A percentile compares a stretch with the other conserved stretches of the same genome.
These are phyloP conservation scores for Imleria badia DNA, from an alignment of 768 basidiomycete genomes.

Conservation along the genomic window DNA sequence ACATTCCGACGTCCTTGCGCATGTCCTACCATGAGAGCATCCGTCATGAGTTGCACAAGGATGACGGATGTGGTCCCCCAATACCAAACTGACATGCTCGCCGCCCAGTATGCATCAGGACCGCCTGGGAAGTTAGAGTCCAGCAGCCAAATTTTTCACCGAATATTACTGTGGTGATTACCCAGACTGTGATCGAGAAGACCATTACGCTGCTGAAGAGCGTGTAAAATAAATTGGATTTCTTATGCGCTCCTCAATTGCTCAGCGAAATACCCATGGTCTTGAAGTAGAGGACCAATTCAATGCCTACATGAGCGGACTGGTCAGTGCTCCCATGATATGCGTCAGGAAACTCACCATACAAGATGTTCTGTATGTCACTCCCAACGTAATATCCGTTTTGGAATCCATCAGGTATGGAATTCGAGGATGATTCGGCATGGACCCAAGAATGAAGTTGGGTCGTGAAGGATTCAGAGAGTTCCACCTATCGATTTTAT, in stretches of 20 bases:
- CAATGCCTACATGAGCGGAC: slow-evolving; percentile 14
- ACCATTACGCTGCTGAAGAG: slow-evolving; percentile 28
- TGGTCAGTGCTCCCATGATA: not conserved
- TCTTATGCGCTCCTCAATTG: not conserved
- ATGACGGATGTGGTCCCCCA: slow-evolving; percentile 26
- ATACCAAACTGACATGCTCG: slow-evolving; percentile 28
- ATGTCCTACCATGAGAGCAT: slow-evolving; percentile 29
- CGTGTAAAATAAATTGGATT: slow-evolving; percentile 19
- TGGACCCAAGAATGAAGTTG: too few species aligned
- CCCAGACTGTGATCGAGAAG: slow-evolving; percentile 31
- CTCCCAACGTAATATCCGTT: slow-evolving; percentile 14
- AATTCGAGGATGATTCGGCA: too few species aligned
- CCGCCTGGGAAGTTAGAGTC: slow-evolving; percentile 37
- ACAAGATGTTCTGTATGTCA: slow-evolving; percentile 20
- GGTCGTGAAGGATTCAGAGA: too few species aligned
- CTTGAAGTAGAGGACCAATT: slow-evolving; percentile 24
- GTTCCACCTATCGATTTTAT: too few species aligned
- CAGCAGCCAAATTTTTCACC: slow-evolving; percentile 38
- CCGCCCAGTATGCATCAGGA: slow-evolving; percentile 29
- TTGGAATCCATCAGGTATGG: slow-evolving; percentile 4
- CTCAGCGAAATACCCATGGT: slow-evolving; percentile 16
- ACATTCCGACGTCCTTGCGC: not conserved
- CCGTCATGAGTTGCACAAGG: slow-evolving; percentile 35
- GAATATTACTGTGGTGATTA: slow-evolving; percentile 21
- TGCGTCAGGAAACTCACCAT: slow-evolving; percentile 15